Base-by-base conservation (phyloP, 1,139 yeast genomes). In the Lodderomyces margitis region DNA sequence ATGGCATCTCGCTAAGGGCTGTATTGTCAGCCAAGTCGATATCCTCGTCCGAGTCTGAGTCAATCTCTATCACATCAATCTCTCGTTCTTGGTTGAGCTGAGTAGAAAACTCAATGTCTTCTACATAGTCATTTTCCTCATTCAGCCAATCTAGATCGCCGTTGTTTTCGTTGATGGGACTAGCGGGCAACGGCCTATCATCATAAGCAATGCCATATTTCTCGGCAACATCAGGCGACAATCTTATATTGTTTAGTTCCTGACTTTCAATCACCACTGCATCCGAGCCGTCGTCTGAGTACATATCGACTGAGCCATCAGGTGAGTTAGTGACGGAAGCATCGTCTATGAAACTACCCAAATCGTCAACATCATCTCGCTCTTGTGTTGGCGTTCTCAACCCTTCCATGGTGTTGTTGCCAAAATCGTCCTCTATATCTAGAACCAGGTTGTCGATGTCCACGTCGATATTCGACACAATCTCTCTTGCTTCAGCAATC, bases 11-110 rank as follows among this genome's bases (percentile, higher is more conserved):
- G 30, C 16, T 21, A 33, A 23, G 21, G 5, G 30, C 34, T 8
- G 34, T 25, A 17, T 30, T 23, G 5, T 39, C 33, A 11, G 25
- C 21, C 25, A 40, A 39, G 14, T 37, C 45, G 36, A 46, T 48
- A 15, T 47, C 53, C 16, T 55, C 65, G 11, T 62, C 68, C 15
- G 61, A 69, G 25, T 64, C 70, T 25, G 66, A 63, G 12, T 58
- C 55, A 16, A 66, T 51, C 44, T 66, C 72, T 17, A 67, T 65
- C 1, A 62, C 53, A 25, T 53, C 60, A 6, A 68, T 46, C 46
- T 72, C 78, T 33, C 77, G 53, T 45, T 70, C 76, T 37, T 69
- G 70, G 43, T 71, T 70, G 34, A 70, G 55, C 44, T 70, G 77
- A 0, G 75, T 67, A 10, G 70, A 61, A 42, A 64, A 62, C 46